These are phyloP conservation scores for Jackrogersella minutella DNA, from an alignment of 495 filamentous ascomycete species.

Conservation along the genomic window DNA sequence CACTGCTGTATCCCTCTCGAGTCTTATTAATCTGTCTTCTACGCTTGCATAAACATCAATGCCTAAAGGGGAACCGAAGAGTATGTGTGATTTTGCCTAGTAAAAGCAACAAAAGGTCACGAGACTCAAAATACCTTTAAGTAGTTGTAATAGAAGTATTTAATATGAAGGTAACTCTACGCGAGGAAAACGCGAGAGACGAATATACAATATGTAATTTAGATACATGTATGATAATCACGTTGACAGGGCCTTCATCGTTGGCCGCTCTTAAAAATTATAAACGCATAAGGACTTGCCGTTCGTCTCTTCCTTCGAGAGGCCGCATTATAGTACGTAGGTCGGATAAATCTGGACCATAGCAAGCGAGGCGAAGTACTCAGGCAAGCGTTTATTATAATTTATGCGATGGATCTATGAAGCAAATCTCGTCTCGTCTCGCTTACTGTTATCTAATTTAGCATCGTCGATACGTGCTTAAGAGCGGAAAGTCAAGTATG, in stretches of 20 bases:
- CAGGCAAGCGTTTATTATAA: background rate
- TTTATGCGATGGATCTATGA: background rate
- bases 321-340: background rate
- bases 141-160: too few relatives aligned
- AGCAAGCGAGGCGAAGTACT: slow-evolving; percentile 1
- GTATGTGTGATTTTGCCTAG: too few relatives aligned
- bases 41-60: background rate
- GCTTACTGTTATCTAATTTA: background rate
- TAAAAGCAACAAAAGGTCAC: too few relatives aligned
- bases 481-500: background rate
- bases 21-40: background rate
- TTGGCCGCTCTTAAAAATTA: too few relatives aligned
- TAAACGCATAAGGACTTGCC: background rate
- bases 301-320: slow-evolving; percentile 21
- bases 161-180: too few relatives aligned
- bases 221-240: too few relatives aligned
- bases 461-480: background rate
- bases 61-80: background rate
- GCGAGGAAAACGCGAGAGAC: background rate
- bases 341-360: background rate
- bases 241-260: too few relatives aligned
- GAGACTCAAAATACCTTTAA: background rate
- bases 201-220: background rate
- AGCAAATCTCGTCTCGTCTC: background rate
- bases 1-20: background rate